A percentile compares a stretch with the other conserved stretches of the same genome.
Conservation (phyloP, 768 basidiomycete genomes). For the Kockovaella imperatae region DNA sequence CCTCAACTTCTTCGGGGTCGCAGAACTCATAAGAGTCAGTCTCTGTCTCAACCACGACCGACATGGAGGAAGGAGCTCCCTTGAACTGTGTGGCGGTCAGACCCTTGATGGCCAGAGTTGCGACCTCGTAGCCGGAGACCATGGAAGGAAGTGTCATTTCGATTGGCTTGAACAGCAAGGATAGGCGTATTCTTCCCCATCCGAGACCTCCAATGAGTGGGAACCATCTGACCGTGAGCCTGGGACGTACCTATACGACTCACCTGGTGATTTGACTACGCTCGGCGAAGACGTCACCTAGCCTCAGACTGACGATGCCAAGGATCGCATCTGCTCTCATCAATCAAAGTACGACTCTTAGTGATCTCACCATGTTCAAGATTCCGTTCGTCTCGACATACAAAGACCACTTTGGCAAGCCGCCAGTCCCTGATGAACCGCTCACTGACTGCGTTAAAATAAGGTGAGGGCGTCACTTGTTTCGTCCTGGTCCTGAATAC, state of each 20-base stretch:
- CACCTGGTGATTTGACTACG: conserved; percentile 34
- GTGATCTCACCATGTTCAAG: conserved; percentile 39
- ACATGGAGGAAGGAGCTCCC: conserved; percentile 14
- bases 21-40: conserved; percentile 16
- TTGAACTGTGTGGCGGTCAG: conserved; percentile 14
- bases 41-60: conserved; percentile 36
- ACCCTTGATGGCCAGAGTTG: conserved; percentile 33
- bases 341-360: background rate
- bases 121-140: conserved; percentile 40
- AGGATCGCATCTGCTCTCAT: conserved; percentile 33
- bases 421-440: conserved; percentile 44
- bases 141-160: conserved; percentile 37
- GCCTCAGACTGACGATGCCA: conserved; percentile 32
- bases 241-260: background rate
- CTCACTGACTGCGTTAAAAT: conserved; percentile 43
- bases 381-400: conserved; percentile 43
- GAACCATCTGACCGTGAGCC: conserved; percentile 23
- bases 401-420: conserved; percentile 36
- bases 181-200: conserved; percentile 40
- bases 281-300: conserved; percentile 30
- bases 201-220: conserved; percentile 42
- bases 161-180: conserved; percentile 43
- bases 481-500: conserved; percentile 44
- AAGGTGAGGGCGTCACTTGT: conserved; percentile 40
- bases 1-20: background rate